Evolutionary conservation across 2,329 filamentous ascomycete species (phyloP), one percentile per base, ranked within the genome.

Genomic region (Trichoderma sp.): DNA sequence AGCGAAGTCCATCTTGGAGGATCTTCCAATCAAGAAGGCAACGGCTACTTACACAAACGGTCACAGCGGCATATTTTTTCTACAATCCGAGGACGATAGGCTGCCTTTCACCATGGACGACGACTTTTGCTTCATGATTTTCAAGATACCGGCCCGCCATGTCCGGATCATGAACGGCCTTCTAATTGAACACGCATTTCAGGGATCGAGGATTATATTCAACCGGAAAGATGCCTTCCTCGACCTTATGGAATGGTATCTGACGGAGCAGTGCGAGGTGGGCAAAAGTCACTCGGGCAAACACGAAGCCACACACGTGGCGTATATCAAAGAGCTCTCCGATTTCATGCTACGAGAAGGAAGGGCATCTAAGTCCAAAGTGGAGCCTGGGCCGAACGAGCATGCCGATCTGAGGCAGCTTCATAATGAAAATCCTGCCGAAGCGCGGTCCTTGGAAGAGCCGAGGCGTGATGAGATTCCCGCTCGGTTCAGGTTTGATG

Each of bases 191-290:
- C 59, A 55, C 21, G 59, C 59, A 2, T 63, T 63, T 10, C 50
- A 63, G 39, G 59, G 63, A n/a, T 60, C 54, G 15, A 60, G 15
- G 45, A 54, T 65, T 14, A 45, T 65, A 12, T 63, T 54, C 10
- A 30, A 54, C 7, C 39, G 28, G 12, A 52, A 47, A 44, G 50
- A 63, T 17, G 28, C 19, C 4, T 63, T 63, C 7, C 5, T 63
- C 14, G 50, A 55, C 15, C 47, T 59, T 3, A 17, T 59, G 2
- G 43, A 47, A 24, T 59, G 56, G 56, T 59, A n/a, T 48, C 5
- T 59, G 15, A 21, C 56, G 14, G 26, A 59, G 14, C 56, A 43
- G 21, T 48, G 56, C 26, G 14, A 39, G 44, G 28, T 59, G 7
- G 56, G 56, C 4, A 39, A 59, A 34, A 59, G n/a, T 12, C 10